Percentiles rank a stretch among this genome's conserved stretches.
Conservation (phyloP, 495 filamentous ascomycete genomes). For the Xylaria flabelliformis region DNA sequence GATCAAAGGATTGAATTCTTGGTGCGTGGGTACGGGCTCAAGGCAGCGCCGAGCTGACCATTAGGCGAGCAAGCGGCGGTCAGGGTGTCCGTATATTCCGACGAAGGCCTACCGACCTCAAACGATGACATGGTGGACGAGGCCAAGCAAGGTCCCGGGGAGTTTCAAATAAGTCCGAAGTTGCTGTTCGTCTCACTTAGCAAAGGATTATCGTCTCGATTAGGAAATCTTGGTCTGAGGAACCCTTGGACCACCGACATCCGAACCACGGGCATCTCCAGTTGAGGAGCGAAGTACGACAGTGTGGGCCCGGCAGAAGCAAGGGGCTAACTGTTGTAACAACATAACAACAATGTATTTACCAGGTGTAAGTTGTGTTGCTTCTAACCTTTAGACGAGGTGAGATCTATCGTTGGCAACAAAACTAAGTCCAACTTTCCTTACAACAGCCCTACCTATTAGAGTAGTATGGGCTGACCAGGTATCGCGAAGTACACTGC, state of each 20-base stretch:
- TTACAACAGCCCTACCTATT: constrained; percentile 7
- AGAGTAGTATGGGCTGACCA: background rate
- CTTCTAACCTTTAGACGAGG: background rate
- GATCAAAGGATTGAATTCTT: constrained; percentile 22
- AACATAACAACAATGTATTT: background rate
- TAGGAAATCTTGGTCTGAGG: background rate
- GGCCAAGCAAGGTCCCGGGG: constrained; percentile 8
- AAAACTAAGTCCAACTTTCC: background rate
- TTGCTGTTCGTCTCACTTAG: constrained; percentile 21
- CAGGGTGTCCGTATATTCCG: constrained; percentile 23
- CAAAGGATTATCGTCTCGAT: constrained; percentile 12
- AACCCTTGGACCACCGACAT: constrained; percentile 3
- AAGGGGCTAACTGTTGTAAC: background rate
- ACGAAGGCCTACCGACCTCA: constrained; percentile 9
- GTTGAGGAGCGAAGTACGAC: background rate
- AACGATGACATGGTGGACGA: constrained; percentile 1
- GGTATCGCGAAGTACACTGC: constrained; percentile 7
- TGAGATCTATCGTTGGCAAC: background rate
- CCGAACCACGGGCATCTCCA: constrained; percentile 11
- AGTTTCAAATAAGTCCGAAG: constrained; percentile 21
- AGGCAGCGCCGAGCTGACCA: constrained; percentile 5
- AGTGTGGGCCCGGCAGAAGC: background rate
- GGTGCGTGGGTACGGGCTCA: constrained; percentile 18
- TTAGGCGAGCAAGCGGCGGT: constrained; percentile 3
- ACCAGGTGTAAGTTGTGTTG: background rate